Evolutionary conservation across 805 yeast species (phyloP).

Genomic region (Yarrowia deformans): DNA sequence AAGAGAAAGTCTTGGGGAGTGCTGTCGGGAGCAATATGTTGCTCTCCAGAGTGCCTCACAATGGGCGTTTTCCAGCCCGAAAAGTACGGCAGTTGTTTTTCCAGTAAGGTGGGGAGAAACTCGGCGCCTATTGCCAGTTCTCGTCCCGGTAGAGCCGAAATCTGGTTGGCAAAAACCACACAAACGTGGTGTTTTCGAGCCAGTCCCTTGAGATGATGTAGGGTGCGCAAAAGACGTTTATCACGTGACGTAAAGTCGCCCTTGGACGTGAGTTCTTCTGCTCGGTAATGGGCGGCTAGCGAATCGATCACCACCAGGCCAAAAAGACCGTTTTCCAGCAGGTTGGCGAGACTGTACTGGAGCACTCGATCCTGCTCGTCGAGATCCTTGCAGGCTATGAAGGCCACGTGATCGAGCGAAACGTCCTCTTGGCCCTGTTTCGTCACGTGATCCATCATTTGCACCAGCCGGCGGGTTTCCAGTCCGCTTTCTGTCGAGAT

Average conservation of each 20-base stretch:
- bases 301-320: slow-evolving; percentile 79
- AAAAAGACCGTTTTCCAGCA: slow-evolving; percentile 55
- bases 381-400: slow-evolving; percentile 68
- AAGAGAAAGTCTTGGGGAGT: background rate
- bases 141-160: slow-evolving; percentile 62
- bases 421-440: slow-evolving; percentile 42
- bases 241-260: slow-evolving; percentile 8
- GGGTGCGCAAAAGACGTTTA: slow-evolving; percentile 48
- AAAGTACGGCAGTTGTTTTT: slow-evolving; percentile 73
- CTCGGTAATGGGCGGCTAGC: slow-evolving; percentile 74
- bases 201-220: slow-evolving; percentile 58
- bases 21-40: background rate
- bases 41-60: background rate
- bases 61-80: slow-evolving; percentile 68
- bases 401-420: slow-evolving; percentile 55
- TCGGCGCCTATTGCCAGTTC: slow-evolving; percentile 47
- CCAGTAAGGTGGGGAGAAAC: slow-evolving; percentile 55
- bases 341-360: slow-evolving; percentile 69
- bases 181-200: slow-evolving; percentile 62
- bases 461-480: slow-evolving; percentile 69
- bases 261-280: slow-evolving; percentile 52
- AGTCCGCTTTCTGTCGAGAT: slow-evolving; percentile 80
- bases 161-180: slow-evolving; percentile 78
- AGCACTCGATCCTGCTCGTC: slow-evolving; percentile 78
- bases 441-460: slow-evolving; percentile 51